Conservation (phyloP, 805 yeast species). For the Clavispora santaluciae region DNA sequence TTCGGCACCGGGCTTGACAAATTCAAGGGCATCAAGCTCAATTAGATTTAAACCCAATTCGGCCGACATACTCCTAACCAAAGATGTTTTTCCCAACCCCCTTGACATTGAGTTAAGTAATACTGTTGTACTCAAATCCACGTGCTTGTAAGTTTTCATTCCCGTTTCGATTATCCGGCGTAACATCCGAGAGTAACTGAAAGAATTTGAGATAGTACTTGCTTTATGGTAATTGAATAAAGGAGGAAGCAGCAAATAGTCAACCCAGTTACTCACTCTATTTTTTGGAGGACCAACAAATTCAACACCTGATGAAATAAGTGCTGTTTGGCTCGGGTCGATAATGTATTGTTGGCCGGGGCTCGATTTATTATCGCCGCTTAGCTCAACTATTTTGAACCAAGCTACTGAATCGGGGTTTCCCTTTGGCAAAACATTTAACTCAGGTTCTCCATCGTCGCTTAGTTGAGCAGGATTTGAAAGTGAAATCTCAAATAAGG, state of each 20-base stretch:
- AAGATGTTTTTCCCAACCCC: conserved; percentile 73
- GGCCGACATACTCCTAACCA: conserved; percentile 50
- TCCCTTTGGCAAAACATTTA: conserved; percentile 50
- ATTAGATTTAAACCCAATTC: conserved; percentile 63
- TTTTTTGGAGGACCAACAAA: conserved; percentile 32
- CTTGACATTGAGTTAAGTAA: conserved; percentile 64
- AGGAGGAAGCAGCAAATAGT: conserved; percentile 42
- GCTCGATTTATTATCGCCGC: conserved; percentile 22
- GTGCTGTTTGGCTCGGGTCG: conserved; percentile 62
- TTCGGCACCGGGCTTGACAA: conserved; percentile 66
- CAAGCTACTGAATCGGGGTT: conserved; percentile 74
- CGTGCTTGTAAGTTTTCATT: conserved; percentile 24
- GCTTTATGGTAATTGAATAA: conserved; percentile 31
- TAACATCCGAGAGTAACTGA: conserved; percentile 47
- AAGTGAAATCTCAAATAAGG: conserved; percentile 33
- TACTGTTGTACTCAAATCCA: conserved; percentile 54
- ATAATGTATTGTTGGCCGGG: conserved; percentile 45
- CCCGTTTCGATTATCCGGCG: conserved; percentile 53
- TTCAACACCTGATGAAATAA: conserved; percentile 65
- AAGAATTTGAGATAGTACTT: conserved; percentile 23
- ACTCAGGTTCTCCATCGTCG: conserved; percentile 10
- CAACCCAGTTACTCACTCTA: conserved; percentile 38
- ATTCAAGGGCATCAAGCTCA: conserved; percentile 65
- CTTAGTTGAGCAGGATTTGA: conserved; percentile 18
- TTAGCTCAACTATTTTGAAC: conserved; percentile 65